Base-by-base conservation (phyloP, 495 filamentous ascomycete species). In the Penicillium cinerascens region DNA sequence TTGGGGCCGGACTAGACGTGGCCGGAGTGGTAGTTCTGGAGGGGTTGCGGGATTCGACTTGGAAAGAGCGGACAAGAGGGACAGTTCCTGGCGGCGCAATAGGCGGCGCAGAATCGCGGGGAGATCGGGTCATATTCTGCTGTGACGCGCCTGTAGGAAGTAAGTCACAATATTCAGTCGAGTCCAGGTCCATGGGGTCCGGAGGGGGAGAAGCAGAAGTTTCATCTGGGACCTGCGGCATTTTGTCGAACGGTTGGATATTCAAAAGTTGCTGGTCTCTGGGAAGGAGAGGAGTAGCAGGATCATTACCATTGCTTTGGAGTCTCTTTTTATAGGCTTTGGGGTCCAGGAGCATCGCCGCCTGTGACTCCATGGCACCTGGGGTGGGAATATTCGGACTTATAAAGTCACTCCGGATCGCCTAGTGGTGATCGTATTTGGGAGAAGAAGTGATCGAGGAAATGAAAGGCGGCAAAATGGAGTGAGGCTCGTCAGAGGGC, bases 301-400 rank as follows among this genome's bases (percentile, higher is more conserved):
- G 44, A 48, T 44, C 9, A 17, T 61, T 74, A 76, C 73, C 71
- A 60, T 68, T 67, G 18, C 57, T 58, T 35, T 66, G 57, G 8
- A 61, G 41, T 45, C 58, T 56, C 54, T 69, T 71, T 50, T 60
- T 70, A 54, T 69, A 67, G 38, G 53, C 64, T 52, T 69, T 67
- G 27, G 72, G 74, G 50, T 76, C 67, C 54, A 76, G 50, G 29
- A 76, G 64, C 71, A 76, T 73, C 26, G 71, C 70, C 25, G 74
- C 66, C 41, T 70, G 57, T 33, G 73, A 74, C 33, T 68, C 71
- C 74, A 77, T 75, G 55, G 17, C 61, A 46, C 47, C 47, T 54
- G 18, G 17, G 23, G 13, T 21, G 9, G n/a, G 25, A 25, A n/a
- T 38, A 16, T 44, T 18, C 15, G 22, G 6, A 18, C 18, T 39